Evolutionary conservation across 1,139 yeast genomes (phyloP).

Genomic region (Pichia sorboxylosa): DNA sequence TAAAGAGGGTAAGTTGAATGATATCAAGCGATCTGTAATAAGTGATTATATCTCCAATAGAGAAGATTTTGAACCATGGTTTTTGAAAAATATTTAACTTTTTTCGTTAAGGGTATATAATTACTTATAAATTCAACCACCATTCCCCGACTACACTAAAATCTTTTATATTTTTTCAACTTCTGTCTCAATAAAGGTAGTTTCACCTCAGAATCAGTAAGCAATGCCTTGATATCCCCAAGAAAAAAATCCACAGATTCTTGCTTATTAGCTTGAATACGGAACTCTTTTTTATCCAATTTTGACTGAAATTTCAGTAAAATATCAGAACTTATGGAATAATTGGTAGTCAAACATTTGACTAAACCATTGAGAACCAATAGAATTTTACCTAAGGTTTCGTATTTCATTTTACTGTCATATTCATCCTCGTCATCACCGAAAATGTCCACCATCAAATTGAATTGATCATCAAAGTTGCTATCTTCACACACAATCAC

Average conservation of each 20-base stretch:
- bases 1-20: conserved; percentile 69
- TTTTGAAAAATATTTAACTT: conserved; percentile 15
- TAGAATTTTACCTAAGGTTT: conserved; percentile 19
- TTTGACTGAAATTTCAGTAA: conserved; percentile 15
- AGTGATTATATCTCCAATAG: conserved; percentile 7
- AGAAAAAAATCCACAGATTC: conserved; percentile 2
- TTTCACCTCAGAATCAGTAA: no score
- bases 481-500: conserved; percentile 25
- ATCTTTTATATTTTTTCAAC: conserved; percentile 1
- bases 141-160: no score
- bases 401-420: conserved; percentile 11
- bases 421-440: conserved; percentile 14
- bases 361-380: conserved; percentile 19
- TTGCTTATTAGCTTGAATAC: background rate
- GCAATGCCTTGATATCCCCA: conserved; percentile 7
- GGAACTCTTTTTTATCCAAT: conserved; percentile 7
- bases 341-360: conserved; percentile 18
- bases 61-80: conserved; percentile 17
- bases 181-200: no score
- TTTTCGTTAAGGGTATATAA: no score
- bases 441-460: conserved; percentile 11
- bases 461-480: conserved; percentile 22
- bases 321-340: conserved; percentile 19
- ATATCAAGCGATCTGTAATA: conserved; percentile 47
- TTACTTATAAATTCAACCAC: no score